Evolutionary conservation across 2,329 filamentous ascomycete genomes (phyloP).

Genomic region (Penicillium capsulatum): DNA sequence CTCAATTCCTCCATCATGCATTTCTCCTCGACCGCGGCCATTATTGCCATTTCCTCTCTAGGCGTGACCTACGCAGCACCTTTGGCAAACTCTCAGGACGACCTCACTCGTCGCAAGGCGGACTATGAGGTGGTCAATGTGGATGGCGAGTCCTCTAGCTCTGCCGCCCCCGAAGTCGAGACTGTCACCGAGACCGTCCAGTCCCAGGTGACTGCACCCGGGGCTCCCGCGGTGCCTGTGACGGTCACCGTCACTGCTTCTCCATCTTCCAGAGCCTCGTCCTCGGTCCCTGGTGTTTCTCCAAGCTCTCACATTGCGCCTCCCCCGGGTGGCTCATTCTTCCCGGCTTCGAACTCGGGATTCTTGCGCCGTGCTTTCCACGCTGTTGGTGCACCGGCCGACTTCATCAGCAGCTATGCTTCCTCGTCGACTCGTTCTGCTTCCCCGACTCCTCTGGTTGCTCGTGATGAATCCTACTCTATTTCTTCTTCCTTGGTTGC

Average conservation of each 20-base stretch:
- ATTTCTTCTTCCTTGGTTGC: conserved; percentile 9
- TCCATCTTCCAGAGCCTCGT: conserved; percentile 8
- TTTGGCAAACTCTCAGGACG: conserved; percentile 20
- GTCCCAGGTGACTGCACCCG: conserved; percentile 17
- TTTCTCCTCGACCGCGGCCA: conserved; percentile 22
- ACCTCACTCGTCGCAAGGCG: conserved; percentile 23
- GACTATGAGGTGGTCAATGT: conserved; percentile 34
- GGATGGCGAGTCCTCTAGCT: conserved; percentile 20
- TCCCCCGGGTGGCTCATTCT: conserved; percentile 15
- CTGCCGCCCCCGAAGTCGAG: conserved; percentile 16
- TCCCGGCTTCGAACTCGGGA: conserved; percentile 8
- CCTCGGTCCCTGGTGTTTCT: conserved; percentile 12
- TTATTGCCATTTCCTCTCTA: conserved; percentile 28
- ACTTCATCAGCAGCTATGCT: conserved; percentile 13
- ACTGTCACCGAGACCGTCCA: conserved; percentile 18
- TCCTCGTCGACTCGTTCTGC: conserved; percentile 8
- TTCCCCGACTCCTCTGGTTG: conserved; percentile 10
- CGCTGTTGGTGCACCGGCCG: conserved; percentile 16
- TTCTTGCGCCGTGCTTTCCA: conserved; percentile 21
- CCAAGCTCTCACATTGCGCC: conserved; percentile 7
- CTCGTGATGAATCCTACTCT: conserved; percentile 10
- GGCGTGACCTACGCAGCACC: conserved; percentile 28
- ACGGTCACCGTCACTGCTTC: conserved; percentile 20
- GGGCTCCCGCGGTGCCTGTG: conserved; percentile 5
- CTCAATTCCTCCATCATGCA: conserved; percentile 33